Conservation (phyloP, 2,329 filamentous ascomycete genomes). For the Hysterium pulicare region DNA sequence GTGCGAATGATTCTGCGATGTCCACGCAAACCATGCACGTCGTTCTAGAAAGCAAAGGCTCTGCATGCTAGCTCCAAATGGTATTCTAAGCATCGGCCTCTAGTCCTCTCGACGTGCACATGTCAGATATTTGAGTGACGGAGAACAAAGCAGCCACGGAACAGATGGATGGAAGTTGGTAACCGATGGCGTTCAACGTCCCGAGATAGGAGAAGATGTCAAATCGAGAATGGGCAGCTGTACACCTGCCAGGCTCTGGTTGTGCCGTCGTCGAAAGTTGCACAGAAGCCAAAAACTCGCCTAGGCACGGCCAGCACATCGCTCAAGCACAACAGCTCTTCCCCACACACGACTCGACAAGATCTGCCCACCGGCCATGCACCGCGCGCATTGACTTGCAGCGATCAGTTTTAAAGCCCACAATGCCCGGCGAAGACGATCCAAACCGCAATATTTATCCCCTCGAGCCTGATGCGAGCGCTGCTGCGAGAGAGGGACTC, state of each 20-base stretch:
- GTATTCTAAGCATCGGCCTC: too few species aligned
- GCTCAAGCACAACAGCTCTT: conserved; percentile 26
- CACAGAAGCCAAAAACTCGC: conserved; percentile 7
- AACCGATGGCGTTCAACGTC: conserved; percentile 5
- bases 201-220: conserved; percentile 10
- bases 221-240: conserved; percentile 12
- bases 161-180: too few species aligned
- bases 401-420: conserved; percentile 29
- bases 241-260: conserved; percentile 1
- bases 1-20: conserved; percentile 7
- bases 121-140: too few species aligned
- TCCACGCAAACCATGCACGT: conserved; percentile 12
- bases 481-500: background rate
- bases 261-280: conserved; percentile 8
- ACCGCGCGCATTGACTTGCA: conserved; percentile 30
- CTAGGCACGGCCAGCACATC: conserved; percentile 26
- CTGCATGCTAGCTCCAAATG: too few species aligned
- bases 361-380: conserved; percentile 32
- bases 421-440: conserved; percentile 27
- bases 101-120: too few species aligned
- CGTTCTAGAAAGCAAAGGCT: conserved; percentile 7
- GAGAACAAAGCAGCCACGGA: too few species aligned
- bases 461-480: background rate
- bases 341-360: conserved; percentile 30
- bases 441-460: conserved; percentile 1